Evolutionary conservation across 2,329 filamentous ascomycete species (phyloP).

Genomic region (Phoma sp.): DNA sequence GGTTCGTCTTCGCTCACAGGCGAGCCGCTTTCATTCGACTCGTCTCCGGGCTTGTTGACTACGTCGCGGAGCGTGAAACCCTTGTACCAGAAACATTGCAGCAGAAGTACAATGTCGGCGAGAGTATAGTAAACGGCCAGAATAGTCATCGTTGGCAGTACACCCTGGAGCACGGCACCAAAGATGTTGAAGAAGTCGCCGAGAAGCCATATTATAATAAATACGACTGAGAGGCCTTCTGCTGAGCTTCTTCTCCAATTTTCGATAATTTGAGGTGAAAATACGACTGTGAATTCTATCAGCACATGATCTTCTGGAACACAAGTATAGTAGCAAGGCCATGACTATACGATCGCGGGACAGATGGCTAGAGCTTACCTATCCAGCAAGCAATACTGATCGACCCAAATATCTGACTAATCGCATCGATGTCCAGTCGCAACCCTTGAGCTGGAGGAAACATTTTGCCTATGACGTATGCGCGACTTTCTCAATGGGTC

Average conservation of each 20-base stretch:
- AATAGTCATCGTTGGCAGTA: constrained; percentile 94
- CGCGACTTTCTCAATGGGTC: neutral
- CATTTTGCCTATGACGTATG: constrained; percentile 51
- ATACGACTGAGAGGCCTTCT: constrained; percentile 87
- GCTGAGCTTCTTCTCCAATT: constrained; percentile 87
- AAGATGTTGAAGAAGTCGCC: constrained; percentile 98
- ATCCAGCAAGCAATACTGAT: constrained; percentile 98
- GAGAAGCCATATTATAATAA: constrained; percentile 89
- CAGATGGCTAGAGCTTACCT: constrained; percentile 24
- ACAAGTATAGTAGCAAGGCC: neutral
- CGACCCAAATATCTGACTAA: constrained; percentile 92
- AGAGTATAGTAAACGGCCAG: constrained; percentile 94
- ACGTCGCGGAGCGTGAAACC: constrained; percentile 66
- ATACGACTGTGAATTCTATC: constrained; percentile 67
- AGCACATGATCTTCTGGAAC: constrained; percentile 4
- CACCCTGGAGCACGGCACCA: constrained; percentile 87
- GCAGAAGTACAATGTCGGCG: constrained; percentile 85
- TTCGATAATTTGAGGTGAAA: constrained; percentile 94
- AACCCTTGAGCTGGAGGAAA: constrained; percentile 61
- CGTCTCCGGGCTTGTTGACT: constrained; percentile 32
- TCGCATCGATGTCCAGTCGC: constrained; percentile 84
- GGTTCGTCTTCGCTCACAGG: constrained; percentile 46
- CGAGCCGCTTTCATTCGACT: constrained; percentile 30
- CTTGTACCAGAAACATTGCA: constrained; percentile 94
- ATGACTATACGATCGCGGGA: neutral